These are phyloP conservation scores for Acer yangbiense DNA, from an alignment of 345 rosid genomes.

Conservation along the genomic window DNA sequence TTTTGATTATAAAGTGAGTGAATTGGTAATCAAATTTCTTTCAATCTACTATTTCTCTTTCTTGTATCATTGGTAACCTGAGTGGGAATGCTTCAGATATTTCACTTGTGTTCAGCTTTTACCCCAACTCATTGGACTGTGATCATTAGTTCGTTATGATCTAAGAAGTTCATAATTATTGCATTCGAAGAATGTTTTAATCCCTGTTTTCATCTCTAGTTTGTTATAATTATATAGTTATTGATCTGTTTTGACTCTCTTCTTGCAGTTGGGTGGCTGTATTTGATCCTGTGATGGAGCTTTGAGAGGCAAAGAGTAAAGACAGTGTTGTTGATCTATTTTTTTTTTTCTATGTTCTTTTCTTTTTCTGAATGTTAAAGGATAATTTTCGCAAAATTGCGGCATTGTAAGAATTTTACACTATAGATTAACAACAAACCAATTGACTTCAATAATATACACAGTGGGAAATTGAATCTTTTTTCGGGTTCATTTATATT, in stretches of 20 bases:
- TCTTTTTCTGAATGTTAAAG: constrained; percentile 24
- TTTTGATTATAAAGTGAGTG: not conserved
- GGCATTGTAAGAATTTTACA: not conserved
- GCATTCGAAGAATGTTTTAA: not conserved
- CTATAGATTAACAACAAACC: not conserved
- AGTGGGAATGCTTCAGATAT: not conserved
- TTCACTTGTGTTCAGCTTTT: not conserved
- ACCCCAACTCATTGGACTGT: not conserved
- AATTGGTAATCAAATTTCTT: not conserved
- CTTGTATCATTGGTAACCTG: not conserved
- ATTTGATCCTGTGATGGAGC: constrained; percentile 39
- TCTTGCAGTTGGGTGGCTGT: constrained; percentile 76
- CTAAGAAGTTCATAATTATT: not conserved
- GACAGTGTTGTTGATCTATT: constrained; percentile 11
- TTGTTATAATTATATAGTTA: not conserved
- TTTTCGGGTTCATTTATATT: not conserved
- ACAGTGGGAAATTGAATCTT: not conserved
- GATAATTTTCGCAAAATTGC: constrained; percentile 13
- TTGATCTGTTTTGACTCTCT: constrained; percentile 11
- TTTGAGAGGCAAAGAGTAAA: not conserved
- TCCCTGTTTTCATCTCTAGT: not conserved
- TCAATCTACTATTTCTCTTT: not conserved
- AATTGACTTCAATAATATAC: constrained; percentile 24
- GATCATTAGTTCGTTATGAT: not conserved
- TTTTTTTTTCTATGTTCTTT: constrained; percentile 2